Evolutionary conservation across 2,329 filamentous ascomycete genomes (phyloP).

Genomic region (Talaromyces marneffei): DNA sequence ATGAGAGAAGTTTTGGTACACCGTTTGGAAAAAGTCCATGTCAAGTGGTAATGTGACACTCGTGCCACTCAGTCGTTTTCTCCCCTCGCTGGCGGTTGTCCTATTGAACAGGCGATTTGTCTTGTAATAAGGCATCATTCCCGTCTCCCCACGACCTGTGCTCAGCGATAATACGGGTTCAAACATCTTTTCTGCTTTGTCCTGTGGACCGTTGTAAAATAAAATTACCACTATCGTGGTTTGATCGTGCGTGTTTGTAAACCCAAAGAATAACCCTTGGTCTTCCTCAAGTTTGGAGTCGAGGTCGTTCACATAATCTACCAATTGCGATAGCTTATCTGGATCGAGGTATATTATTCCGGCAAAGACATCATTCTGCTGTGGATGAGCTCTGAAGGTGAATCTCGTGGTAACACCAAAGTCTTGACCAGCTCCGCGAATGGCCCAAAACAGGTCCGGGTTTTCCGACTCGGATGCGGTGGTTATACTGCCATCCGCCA

Average conservation of each 20-base stretch:
- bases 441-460: conserved; percentile 30
- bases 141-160: conserved; percentile 33
- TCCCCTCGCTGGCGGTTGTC: conserved; percentile 34
- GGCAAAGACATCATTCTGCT: conserved; percentile 48
- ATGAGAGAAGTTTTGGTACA: conserved; percentile 28
- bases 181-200: conserved; percentile 34
- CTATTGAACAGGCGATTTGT: conserved; percentile 38
- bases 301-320: conserved; percentile 54
- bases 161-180: conserved; percentile 34
- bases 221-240: conserved; percentile 43
- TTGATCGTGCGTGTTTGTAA: conserved; percentile 59
- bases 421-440: conserved; percentile 32
- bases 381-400: conserved; percentile 31
- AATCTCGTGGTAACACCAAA: conserved; percentile 37
- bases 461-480: conserved; percentile 24
- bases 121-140: conserved; percentile 38
- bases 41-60: conserved; percentile 42
- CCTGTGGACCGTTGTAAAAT: conserved; percentile 34
- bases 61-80: conserved; percentile 41
- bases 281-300: conserved; percentile 44
- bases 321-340: conserved; percentile 45
- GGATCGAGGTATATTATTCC: conserved; percentile 48
- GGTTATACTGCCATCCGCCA: conserved; percentile 34
- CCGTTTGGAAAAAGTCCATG: conserved; percentile 26
- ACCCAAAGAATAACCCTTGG: conserved; percentile 52